Evolutionary conservation across 352 stramenopile genomes (phyloP).

Genomic region (Phytophthora vignae): DNA sequence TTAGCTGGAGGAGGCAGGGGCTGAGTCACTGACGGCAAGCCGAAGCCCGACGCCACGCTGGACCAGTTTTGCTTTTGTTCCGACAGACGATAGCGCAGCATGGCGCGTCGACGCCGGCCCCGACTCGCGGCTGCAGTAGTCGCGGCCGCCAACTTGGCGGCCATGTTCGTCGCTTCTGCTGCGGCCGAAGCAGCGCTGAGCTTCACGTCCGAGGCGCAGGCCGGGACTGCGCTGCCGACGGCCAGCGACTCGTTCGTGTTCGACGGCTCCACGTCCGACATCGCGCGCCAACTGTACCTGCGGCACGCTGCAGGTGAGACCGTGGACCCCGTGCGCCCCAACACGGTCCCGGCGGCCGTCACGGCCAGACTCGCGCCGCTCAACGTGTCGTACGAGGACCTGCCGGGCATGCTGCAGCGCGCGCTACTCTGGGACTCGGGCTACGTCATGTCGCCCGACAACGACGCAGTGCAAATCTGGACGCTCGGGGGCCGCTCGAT

Average conservation of each 20-base stretch:
- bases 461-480: conserved; percentile 41
- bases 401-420: conserved; percentile 42
- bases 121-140: conserved; percentile 10
- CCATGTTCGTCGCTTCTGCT: conserved; percentile 19
- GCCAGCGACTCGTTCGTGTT: conserved; percentile 41
- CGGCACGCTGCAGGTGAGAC: conserved; percentile 33
- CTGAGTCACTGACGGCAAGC: neutral
- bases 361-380: conserved; percentile 25
- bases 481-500: conserved; percentile 40
- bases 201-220: conserved; percentile 23
- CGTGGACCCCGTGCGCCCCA: conserved; percentile 17
- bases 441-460: conserved; percentile 37
- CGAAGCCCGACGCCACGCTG: conserved; percentile 15
- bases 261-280: conserved; percentile 41
- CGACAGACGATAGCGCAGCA: conserved; percentile 24
- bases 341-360: conserved; percentile 23
- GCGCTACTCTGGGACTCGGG: conserved; percentile 50
- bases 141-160: conserved; percentile 3
- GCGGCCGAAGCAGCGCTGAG: conserved; percentile 16
- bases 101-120: conserved; percentile 27
- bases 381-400: conserved; percentile 29
- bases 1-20: neutral
- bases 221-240: conserved; percentile 19
- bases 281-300: conserved; percentile 42
- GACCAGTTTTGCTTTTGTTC: conserved; percentile 26